These are phyloP conservation scores for Elaeis guineensis DNA, from an alignment of 176 grass and related monocot genomes.

Conservation along the genomic window DNA sequence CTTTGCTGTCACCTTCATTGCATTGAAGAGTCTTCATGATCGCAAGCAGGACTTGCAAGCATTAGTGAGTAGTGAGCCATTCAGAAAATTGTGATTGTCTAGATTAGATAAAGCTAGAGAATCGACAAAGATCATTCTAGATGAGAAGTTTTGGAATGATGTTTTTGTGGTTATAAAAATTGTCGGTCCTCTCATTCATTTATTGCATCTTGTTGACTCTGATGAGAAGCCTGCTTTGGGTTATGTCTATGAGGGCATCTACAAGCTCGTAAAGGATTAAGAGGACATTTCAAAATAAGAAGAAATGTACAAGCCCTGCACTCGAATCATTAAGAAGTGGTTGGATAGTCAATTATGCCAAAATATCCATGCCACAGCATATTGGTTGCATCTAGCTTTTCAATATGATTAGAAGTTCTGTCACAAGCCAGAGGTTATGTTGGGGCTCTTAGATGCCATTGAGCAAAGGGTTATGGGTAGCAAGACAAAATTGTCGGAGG, in stretches of 20 bases:
- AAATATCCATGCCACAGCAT: not conserved
- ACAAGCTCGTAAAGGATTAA: not conserved
- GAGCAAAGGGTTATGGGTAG: no score
- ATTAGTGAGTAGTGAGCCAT: not conserved
- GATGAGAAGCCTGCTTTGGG: not conserved
- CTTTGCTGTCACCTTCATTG: not conserved
- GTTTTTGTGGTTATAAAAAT: not conserved
- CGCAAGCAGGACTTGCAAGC: not conserved
- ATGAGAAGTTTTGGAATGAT: not conserved
- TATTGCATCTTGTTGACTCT: not conserved
- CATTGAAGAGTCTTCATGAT: not conserved
- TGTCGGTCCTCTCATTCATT: not conserved
- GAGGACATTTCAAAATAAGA: not conserved
- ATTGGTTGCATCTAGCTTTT: not conserved
- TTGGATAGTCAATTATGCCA: no score
- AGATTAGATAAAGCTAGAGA: not conserved
- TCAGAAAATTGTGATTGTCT: not conserved
- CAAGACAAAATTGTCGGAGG: no score
- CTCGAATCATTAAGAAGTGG: not conserved
- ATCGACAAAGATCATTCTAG: not conserved
- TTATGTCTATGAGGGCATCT: not conserved
- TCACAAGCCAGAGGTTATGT: not conserved
- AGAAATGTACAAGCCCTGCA: not conserved
- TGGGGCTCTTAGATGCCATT: no score
- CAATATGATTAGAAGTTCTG: not conserved